Evolutionary conservation across 345 rosid species (phyloP).

Genomic region (Microcos paniculata): DNA sequence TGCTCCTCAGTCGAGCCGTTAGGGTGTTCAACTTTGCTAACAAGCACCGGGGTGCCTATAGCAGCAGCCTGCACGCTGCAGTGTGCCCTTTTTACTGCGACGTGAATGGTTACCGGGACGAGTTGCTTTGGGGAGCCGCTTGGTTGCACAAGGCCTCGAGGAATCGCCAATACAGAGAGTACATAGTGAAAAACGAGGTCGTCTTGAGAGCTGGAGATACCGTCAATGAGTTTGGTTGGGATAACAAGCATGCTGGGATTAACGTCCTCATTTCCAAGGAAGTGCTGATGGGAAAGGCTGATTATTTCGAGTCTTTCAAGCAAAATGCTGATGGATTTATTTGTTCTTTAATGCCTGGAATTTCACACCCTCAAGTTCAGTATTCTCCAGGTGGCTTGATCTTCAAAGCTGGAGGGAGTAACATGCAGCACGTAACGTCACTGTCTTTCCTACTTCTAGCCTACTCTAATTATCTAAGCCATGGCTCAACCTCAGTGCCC

Average conservation of each 20-base stretch:
- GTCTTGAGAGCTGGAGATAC: constrained; percentile 82
- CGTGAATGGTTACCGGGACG: constrained; percentile 95
- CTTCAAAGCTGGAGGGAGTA: constrained; percentile 87
- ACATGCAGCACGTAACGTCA: constrained; percentile 97
- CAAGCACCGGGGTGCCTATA: constrained; percentile 84
- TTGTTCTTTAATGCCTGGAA: constrained; percentile 89
- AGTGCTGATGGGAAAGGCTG: constrained; percentile 93
- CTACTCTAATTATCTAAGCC: constrained; percentile 81
- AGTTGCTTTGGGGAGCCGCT: constrained; percentile 94
- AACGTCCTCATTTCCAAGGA: constrained; percentile 96
- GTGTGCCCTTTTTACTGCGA: constrained; percentile 98
- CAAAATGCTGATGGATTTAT: constrained; percentile 89
- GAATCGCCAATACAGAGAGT: constrained; percentile 63
- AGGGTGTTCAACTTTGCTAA: constrained; percentile 91
- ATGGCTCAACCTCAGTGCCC: constrained; percentile 60
- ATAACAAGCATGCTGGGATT: constrained; percentile 92
- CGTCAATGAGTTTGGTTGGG: constrained; percentile 95
- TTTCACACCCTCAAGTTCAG: constrained; percentile 88
- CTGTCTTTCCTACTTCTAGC: constrained; percentile 80
- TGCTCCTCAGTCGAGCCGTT: constrained; percentile 67
- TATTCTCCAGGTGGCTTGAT: constrained; percentile 97
- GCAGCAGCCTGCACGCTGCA: constrained; percentile 58
- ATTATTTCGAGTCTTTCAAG: constrained; percentile 79
- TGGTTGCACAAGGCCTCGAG: constrained; percentile 95
- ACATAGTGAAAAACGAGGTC: constrained; percentile 81